Evolutionary conservation across 495 filamentous ascomycete genomes (phyloP).

Genomic region (Tirmania nivea): DNA sequence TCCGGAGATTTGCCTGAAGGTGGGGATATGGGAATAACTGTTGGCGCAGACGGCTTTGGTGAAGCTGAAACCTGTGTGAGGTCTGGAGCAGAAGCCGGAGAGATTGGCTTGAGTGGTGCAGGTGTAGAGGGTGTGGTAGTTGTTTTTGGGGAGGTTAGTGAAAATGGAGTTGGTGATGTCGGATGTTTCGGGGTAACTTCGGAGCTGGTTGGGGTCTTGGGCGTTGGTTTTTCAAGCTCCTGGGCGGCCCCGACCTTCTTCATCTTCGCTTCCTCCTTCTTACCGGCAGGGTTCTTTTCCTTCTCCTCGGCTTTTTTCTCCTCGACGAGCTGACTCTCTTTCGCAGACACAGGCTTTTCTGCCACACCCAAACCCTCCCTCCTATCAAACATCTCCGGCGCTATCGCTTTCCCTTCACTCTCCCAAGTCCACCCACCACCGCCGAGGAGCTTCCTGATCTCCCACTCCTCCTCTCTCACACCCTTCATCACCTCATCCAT

Average conservation of each 20-base stretch:
- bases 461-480: not conserved
- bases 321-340: not conserved
- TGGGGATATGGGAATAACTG: too few relatives aligned
- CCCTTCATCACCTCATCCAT: not conserved
- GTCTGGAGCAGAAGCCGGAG: too few relatives aligned
- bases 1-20: too few relatives aligned
- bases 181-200: too few relatives aligned
- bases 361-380: constrained; percentile 2
- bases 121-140: too few relatives aligned
- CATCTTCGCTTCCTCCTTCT: constrained; percentile 6
- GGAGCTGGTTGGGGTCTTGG: too few relatives aligned
- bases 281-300: not conserved
- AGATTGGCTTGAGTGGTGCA: too few relatives aligned
- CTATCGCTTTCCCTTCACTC: not conserved
- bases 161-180: too few relatives aligned
- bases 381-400: not conserved
- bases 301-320: constrained; percentile 3
- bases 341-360: constrained; percentile 11
- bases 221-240: too few relatives aligned
- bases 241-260: not conserved
- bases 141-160: too few relatives aligned
- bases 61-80: too few relatives aligned
- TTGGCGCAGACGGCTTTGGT: too few relatives aligned
- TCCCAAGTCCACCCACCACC: not conserved
- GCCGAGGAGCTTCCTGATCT: not conserved